A percentile compares a stretch with the other conserved stretches of the same genome.
These are phyloP conservation scores for Ambrosia hybrid DNA, from an alignment of 140 eudicot genomes.

Conservation along the genomic window DNA sequence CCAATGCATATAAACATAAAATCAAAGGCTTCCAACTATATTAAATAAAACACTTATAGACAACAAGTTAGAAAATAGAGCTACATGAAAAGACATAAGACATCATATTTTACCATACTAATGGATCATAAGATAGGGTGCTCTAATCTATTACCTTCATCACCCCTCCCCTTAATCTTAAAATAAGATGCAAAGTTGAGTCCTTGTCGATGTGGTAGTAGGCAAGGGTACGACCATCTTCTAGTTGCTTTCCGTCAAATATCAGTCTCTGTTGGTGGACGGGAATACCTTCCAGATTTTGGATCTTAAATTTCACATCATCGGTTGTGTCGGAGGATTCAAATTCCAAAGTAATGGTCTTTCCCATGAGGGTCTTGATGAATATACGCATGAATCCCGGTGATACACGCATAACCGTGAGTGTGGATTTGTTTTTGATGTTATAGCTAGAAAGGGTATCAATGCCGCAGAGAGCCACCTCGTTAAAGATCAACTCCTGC, in stretches of 20 bases:
- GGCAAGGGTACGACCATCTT: slow-evolving; percentile 2
- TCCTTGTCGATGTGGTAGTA: neutral
- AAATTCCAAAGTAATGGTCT: too few relatives aligned
- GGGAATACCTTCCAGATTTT: neutral
- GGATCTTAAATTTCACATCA: too few relatives aligned
- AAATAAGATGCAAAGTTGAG: neutral
- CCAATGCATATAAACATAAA: too few relatives aligned
- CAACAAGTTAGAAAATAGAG: too few relatives aligned
- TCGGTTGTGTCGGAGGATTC: too few relatives aligned
- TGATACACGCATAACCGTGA: neutral
- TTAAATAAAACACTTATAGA: neutral
- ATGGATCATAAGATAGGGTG: neutral
- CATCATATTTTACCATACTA: neutral
- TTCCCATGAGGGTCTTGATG: too few relatives aligned
- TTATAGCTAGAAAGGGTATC: neutral
- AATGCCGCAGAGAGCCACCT: neutral
- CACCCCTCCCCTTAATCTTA: neutral
- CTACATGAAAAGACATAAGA: too few relatives aligned
- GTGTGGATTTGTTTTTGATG: neutral
- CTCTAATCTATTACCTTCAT: neutral
- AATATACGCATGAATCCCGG: too few relatives aligned
- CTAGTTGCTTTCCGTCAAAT: neutral
- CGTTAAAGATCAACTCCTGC: slow-evolving; percentile 1
- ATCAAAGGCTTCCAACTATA: neutral
- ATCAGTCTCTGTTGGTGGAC: neutral